Evolutionary conservation across 2,329 filamentous ascomycete genomes (phyloP), one percentile per base, ranked within the genome.

Genomic region (Aspergillus ruber): DNA sequence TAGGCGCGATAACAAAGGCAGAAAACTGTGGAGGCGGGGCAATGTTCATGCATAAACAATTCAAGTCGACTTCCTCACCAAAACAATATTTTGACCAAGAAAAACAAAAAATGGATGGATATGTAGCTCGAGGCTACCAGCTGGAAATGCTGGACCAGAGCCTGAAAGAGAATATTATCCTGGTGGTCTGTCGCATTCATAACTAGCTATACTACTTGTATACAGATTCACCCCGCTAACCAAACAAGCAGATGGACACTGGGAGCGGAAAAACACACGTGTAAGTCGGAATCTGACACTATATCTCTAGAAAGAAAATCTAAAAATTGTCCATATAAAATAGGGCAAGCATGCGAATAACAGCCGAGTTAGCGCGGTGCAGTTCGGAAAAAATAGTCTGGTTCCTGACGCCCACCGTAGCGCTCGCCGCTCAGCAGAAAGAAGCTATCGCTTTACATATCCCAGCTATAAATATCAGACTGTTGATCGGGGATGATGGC

Each of bases 191-290:
- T 23, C 18, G 42, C 12, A 15, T 7, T 23, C 3, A 10, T 5
- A 15, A 3, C 4, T 6, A 6, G 8, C 2, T 49, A 38, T 50
- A 20, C 21, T 35, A n/a, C n/a, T n/a, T n/a, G n/a, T n/a, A 13
- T 20, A 13, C 7, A 12, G 10, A 18, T 12, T 39, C 15, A 20
- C 40, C 10, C 4, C 44, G 21, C 35, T 46, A 27, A 23, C 15
- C 10, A 15, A 36, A 12, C 39, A 86, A 36, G 13, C 39, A 86
- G 84, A 90, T 90, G 86, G 85, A 87, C 52, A 90, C 86, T 0
- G 86, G 86, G 1, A 88, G 80, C 53, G 86, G 86, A 2, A 90
- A 90, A 64, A 90, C 86, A 3, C 82, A 85, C 54, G 79, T 90
- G 85, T 88, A 76, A 32, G 23, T 12, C 18, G 15, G 50, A 42